These are phyloP conservation scores for Camillea tinctor DNA, from an alignment of 2,329 filamentous ascomycete species.

Conservation along the genomic window DNA sequence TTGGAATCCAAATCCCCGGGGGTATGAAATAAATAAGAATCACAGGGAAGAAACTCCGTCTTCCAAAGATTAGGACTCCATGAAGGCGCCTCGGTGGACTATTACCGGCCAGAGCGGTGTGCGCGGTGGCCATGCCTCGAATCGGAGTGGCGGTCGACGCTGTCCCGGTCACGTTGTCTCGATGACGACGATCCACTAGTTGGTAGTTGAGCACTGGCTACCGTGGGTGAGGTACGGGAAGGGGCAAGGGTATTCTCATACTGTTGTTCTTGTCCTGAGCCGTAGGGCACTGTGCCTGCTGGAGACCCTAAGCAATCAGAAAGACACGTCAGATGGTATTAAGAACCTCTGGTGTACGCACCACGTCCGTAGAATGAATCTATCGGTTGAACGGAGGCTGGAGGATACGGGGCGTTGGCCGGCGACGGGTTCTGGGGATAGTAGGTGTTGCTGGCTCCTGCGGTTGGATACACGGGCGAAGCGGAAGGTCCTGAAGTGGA, in stretches of 20 bases:
- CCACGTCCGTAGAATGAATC: conserved; percentile 60
- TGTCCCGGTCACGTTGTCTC: conserved; percentile 31
- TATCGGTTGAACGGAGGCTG: conserved; percentile 42
- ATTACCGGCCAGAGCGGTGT: conserved; percentile 31
- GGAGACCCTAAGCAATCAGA: conserved; percentile 54
- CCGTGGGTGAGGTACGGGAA: conserved; percentile 27
- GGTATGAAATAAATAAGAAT: conserved; percentile 32
- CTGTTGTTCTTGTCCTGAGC: conserved; percentile 46
- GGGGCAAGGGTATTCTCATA: conserved; percentile 48
- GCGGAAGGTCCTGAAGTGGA: conserved; percentile 29
- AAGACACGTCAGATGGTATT: conserved; percentile 19
- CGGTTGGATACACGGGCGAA: conserved; percentile 28
- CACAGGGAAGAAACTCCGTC: conserved; percentile 11
- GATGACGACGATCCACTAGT: conserved; percentile 32
- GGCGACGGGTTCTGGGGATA: conserved; percentile 34
- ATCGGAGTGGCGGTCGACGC: conserved; percentile 31
- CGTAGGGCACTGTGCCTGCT: conserved; percentile 47
- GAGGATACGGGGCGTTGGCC: conserved; percentile 35
- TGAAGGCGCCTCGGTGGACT: conserved; percentile 20
- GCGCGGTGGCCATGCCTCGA: conserved; percentile 28
- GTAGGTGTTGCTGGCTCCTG: conserved; percentile 27
- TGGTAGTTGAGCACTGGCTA: conserved; percentile 31
- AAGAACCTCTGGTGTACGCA: conserved; percentile 47
- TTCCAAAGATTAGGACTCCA: conserved; percentile 16
- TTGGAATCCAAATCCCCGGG: conserved; percentile 31